Evolutionary conservation across 2,329 filamentous ascomycete genomes (phyloP).

Genomic region (Fusarium nelsonii): DNA sequence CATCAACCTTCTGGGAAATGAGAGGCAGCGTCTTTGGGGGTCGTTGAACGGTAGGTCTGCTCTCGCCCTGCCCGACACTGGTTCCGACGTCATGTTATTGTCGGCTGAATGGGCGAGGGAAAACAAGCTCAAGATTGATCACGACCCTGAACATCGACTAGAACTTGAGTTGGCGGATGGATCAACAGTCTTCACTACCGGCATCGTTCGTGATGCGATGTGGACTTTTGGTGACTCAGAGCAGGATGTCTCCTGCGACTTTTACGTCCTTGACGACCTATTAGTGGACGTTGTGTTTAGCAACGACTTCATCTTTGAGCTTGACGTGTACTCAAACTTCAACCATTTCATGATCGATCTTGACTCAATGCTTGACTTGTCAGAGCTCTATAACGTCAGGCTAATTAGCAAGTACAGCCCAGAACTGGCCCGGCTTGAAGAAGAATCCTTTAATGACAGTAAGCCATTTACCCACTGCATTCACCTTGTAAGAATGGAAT

Average conservation of each 20-base stretch:
- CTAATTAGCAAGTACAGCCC: not conserved
- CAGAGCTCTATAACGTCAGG: constrained; percentile 13
- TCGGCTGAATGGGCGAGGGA: not conserved
- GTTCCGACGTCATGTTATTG: constrained; percentile 3
- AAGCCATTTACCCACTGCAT: not conserved
- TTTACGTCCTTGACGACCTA: not conserved
- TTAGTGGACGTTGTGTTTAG: constrained; percentile 1
- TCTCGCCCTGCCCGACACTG: not conserved
- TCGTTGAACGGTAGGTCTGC: not conserved
- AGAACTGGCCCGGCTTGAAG: not conserved
- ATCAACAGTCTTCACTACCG: not conserved
- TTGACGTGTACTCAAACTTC: not conserved
- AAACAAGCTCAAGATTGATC: not conserved
- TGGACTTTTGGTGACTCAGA: not conserved
- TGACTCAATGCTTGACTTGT: fast-evolving
- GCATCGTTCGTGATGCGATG: not conserved
- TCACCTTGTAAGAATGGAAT: fast-evolving
- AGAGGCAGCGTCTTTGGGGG: not conserved
- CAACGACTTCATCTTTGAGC: not conserved
- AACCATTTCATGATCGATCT: not conserved
- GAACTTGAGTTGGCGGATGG: not conserved
- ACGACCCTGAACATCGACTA: fast-evolving
- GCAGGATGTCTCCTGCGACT: not conserved
- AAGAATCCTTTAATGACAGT: not conserved
- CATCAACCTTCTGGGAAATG: not conserved